Evolutionary conservation across 2,329 filamentous ascomycete genomes (phyloP).

Genomic region (Colletotrichum sp.): DNA sequence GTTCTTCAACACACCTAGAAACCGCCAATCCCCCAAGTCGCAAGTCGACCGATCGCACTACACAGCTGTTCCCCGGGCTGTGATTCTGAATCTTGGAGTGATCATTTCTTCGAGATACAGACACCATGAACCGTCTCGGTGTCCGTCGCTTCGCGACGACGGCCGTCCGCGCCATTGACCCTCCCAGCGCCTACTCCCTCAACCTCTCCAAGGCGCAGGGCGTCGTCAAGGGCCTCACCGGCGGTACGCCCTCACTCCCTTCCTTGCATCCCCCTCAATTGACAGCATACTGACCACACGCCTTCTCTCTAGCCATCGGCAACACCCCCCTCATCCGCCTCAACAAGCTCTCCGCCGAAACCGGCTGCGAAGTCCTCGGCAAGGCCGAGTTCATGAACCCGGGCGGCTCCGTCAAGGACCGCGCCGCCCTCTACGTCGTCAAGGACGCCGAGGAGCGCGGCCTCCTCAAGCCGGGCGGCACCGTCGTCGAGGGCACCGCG

Average conservation of each 20-base stretch:
- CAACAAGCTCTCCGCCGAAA: constrained; percentile 86
- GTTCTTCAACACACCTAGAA: not conserved
- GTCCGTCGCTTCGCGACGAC: constrained; percentile 71
- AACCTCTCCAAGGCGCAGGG: constrained; percentile 82
- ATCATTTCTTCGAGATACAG: not conserved
- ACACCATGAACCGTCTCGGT: constrained; percentile 72
- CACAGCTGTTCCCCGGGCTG: not conserved
- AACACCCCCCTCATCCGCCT: constrained; percentile 95
- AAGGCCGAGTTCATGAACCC: constrained; percentile 99
- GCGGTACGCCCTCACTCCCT: constrained; percentile 62
- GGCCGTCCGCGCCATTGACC: constrained; percentile 50
- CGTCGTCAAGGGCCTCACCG: constrained; percentile 77
- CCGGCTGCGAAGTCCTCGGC: constrained; percentile 91
- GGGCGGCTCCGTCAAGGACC: constrained; percentile 94
- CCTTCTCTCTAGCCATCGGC: constrained; percentile 75
- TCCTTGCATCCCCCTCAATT: not conserved
- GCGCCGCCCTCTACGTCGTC: constrained; percentile 92
- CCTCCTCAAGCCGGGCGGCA: constrained; percentile 82
- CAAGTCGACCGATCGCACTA: not conserved
- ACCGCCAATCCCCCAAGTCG: not conserved
- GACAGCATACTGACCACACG: not conserved
- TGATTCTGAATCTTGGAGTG: not conserved
- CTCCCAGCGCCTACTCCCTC: constrained; percentile 66
- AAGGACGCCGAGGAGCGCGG: constrained; percentile 91
- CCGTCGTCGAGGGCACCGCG: constrained; percentile 95